phyloP scores from a whole-genome alignment of 1,284 basidiomycete species.

The Mixia osmundae region DNA sequence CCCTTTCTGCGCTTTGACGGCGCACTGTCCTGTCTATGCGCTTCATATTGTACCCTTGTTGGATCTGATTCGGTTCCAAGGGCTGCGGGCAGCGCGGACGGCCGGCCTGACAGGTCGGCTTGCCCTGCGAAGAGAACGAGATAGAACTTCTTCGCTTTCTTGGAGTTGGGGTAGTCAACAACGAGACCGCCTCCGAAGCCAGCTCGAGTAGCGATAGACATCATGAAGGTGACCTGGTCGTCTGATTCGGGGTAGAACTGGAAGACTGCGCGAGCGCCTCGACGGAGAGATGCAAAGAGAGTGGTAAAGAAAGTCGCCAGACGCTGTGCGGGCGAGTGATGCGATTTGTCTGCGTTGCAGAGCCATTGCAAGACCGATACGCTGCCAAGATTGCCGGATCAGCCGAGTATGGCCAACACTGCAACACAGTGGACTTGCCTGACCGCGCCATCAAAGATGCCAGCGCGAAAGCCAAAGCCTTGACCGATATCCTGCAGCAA shows the following conservation, averaged over 20 bases:
- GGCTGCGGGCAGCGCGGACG: slow-evolving; percentile 10
- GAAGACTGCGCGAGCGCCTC: slow-evolving; percentile 78
- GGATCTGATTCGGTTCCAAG: slow-evolving; percentile 16
- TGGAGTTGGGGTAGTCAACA: slow-evolving; percentile 90
- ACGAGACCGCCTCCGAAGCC: slow-evolving; percentile 94
- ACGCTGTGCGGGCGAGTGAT: slow-evolving; percentile 78
- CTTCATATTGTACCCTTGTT: slow-evolving; percentile 24
- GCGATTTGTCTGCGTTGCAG: slow-evolving; percentile 81
- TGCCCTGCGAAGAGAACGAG: slow-evolving; percentile 60
- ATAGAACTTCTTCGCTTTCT: slow-evolving; percentile 82
- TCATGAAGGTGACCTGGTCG: slow-evolving; percentile 87
- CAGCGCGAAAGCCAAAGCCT: slow-evolving; percentile 54
- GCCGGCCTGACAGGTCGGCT: slow-evolving; percentile 2
- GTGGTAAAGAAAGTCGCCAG: slow-evolving; percentile 89
- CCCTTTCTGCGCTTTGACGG: slow-evolving; percentile 9
- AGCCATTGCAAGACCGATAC: slow-evolving; percentile 98
- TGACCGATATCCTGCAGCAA: slow-evolving; percentile 26
- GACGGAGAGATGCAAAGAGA: slow-evolving; percentile 68
- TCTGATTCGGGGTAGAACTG: slow-evolving; percentile 91
- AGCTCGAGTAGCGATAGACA: slow-evolving; percentile 70
- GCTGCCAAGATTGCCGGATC: slow-evolving; percentile 27
- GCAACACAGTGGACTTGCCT: slow-evolving; percentile 32
- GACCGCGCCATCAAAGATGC: slow-evolving; percentile 92
- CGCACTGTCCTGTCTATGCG: slow-evolving; percentile 39
- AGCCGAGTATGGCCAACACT: neutral